Base-by-base conservation (phyloP, 169 alveolate genomes). In the Cryptosporidium andersoni region DNA sequence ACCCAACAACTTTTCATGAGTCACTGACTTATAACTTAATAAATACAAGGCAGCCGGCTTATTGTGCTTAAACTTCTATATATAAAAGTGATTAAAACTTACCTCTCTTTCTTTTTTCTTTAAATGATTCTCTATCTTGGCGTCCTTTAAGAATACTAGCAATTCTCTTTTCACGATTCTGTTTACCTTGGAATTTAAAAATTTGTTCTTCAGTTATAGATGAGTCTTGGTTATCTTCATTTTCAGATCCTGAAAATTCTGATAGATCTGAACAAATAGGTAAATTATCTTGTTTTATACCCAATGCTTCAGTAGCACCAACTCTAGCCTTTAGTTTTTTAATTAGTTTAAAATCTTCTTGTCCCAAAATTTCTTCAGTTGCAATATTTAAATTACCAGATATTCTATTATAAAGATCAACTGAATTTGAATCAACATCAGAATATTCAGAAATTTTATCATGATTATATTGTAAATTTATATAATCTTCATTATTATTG, bases 1-100 rank as follows among this genome's bases (percentile, higher is more conserved):
- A 74, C 85, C 55, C 85, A 74, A 74, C 85, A 74, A 74, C 85
- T 68, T 74, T 65, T 74, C 60, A 74, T 68, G 60, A 58, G 60
- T 66, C 60, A 66, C 55, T 68, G 47, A 55, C 34, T 74, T 58
- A 74, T 43, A 58, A 74, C 55, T 60, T 12, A 6, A 48, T 14
- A 36, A 45, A 63, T 74, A 74, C 37, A 47, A 39, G 60, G 43
- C 51, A 74, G 85, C 85, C 85, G 85, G 85, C 85, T 74, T 74
- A 58, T 66, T 68, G 60, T 74, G 85, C 85, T 25, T 25, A 25
- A 25, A 25, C 85, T 52, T 51, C 25, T 16, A 49, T 47, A n/a
- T 65, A 65, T 12, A 43, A 14, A 62, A 6, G 37, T 62, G n/a
- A 42, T 0, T 4, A 37, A 56, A 74, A 74, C 85, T 74, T 74